These are phyloP conservation scores for Hypomontagnella submonticulosa DNA, from an alignment of 495 filamentous ascomycete species.

Conservation along the genomic window DNA sequence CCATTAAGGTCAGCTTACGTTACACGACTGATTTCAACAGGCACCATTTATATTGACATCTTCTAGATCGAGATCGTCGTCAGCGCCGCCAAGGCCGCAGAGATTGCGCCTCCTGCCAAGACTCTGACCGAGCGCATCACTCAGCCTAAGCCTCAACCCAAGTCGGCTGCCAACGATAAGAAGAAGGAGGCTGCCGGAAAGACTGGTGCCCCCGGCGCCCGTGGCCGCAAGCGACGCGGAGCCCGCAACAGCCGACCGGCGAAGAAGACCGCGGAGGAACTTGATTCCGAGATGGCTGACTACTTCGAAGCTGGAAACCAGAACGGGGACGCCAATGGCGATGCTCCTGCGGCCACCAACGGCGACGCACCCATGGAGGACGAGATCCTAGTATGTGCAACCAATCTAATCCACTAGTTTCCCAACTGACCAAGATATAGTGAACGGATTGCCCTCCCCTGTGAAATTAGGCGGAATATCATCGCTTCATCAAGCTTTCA, in stretches of 20 bases:
- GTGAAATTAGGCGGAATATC: background rate
- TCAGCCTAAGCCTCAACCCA: slow-evolving; percentile 80
- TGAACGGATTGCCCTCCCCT: slow-evolving; percentile 23
- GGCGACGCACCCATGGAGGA: slow-evolving; percentile 66
- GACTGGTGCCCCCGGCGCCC: slow-evolving; percentile 55
- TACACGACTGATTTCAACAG: background rate
- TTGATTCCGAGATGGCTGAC: slow-evolving; percentile 94
- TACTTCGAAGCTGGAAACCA: slow-evolving; percentile 71
- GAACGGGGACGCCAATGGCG: slow-evolving; percentile 58
- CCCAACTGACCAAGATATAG: slow-evolving; percentile 21
- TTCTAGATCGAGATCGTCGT: slow-evolving; percentile 88
- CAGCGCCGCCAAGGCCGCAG: slow-evolving; percentile 75
- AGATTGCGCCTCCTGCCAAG: slow-evolving; percentile 71
- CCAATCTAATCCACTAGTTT: background rate
- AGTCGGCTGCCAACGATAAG: slow-evolving; percentile 81
- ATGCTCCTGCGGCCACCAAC: slow-evolving; percentile 50
- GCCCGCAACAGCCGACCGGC: slow-evolving; percentile 69
- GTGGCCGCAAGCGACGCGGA: slow-evolving; percentile 62
- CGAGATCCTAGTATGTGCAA: slow-evolving; percentile 53
- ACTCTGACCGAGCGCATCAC: slow-evolving; percentile 83
- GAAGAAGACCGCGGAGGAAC: slow-evolving; percentile 94
- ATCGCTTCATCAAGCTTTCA: slow-evolving; percentile 4
- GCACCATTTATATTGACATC: slow-evolving; percentile 39
- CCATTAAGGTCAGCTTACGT: slow-evolving; percentile 77
- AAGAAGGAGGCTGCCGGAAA: slow-evolving; percentile 56